Base-by-base conservation (phyloP, 2,329 filamentous ascomycete genomes). In the Aspergillus candidus region DNA sequence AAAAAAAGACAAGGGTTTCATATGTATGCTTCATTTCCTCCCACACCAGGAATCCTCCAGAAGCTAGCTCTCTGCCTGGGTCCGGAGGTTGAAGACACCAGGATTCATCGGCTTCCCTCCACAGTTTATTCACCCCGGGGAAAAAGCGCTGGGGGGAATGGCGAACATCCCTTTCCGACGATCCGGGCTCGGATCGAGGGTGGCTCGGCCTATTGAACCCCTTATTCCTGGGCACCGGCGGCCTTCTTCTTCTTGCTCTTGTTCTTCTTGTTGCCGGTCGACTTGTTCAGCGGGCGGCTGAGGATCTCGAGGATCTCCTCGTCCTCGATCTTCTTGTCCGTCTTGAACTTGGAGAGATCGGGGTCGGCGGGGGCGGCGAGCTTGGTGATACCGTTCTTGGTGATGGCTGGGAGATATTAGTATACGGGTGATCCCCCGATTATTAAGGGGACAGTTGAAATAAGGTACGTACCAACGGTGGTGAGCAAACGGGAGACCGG, bases 301-400 rank as follows among this genome's bases (percentile, higher is more conserved):
- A 98, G 79, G 53, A 97, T 91, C 77, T 93, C 88, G 58, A 97
- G 82, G 55, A 98, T 78, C 73, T 97, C 91, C 74, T 94, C 88
- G 54, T 97, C 91, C 55, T 83, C 84, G 62, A 98, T 95, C 80
- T 96, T 96, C 81, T 97, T 97, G 70, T 97, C 90, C 30, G 88
- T 84, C 79, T 95, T 85, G 77, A 84, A 81, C 75, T 90, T 89
- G 65, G 77, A 79, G 50, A 93, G 67, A 63, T 97, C 88, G 52
- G 85, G 77, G 15, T 83, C 68, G 50, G 86, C 82, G 30, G 93
- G 84, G 18, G 79, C 83, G 59, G 88, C 83, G 46, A 98, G 75
- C 72, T 87, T 88, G 63, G 86, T 88, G 61, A 98, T 76, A 56
- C 93, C 93, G 68, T 97, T 96, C 82, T 98, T 98, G 61, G 89